Base-by-base conservation (phyloP, 768 basidiomycete species). In the Daedaleopsis sinensis region DNA sequence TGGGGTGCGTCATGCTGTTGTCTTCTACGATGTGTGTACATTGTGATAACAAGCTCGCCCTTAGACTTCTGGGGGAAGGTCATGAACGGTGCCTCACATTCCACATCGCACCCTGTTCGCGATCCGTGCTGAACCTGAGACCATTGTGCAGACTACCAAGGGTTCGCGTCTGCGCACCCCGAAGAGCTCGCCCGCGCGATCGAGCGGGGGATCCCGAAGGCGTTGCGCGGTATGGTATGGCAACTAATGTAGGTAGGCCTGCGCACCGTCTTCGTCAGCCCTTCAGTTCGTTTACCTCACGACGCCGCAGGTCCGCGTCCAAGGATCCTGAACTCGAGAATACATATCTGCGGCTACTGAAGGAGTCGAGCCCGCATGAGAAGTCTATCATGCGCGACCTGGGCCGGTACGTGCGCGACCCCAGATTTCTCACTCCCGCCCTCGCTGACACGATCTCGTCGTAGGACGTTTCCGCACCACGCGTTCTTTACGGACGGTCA, bases 21-120 rank as follows among this genome's bases (percentile, higher is more conserved):
- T 53, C 42, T 37, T 32, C 53, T 12, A n/a, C 7, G 5, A n/a
- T 19, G 46, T 59, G 43, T 52, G 32, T 55, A 36, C 37, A n/a
- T 35, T 50, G 59, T 53, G 51, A 42, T 46, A 54, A 64, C 48
- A 52, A 44, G 43, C 18, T 38, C 65, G 48, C 58, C 55, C 66
- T 49, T 65, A 95, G 93, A 91, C 67, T 97, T 98, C 77, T 97
- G 97, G 97, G 96, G 95, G 1, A 84, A 82, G 11, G 96, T 99
- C 2, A 90, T 98, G 71, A 92, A 91, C 65, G 92, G 92, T 90
- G 21, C 47, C 77, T 65, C 57, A 58, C 52, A 37, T 59, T 19
- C 11, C 59, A 39, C 23, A 52, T 18, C 13, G 58, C 35, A 50
- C 49, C 8, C 39, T n/a, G 43, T 36, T 24, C 27, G 36, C 57